Percentiles rank a stretch among this genome's conserved stretches.
Evolutionary conservation across 305 asterid genomes (phyloP).

Genomic region (Petunia hybrid): DNA sequence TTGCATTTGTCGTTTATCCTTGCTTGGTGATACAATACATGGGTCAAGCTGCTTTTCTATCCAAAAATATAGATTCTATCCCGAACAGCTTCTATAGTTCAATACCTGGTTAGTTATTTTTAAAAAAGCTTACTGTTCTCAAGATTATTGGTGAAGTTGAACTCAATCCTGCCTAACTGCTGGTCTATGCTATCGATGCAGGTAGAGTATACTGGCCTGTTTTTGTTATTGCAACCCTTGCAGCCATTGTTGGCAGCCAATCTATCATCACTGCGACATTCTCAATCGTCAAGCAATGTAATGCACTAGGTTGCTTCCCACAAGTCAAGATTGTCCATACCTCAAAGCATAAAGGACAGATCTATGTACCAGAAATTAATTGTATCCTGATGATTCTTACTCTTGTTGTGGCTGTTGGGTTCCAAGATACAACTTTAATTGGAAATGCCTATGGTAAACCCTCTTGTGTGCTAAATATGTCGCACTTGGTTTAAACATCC

Average conservation of each 20-base stretch:
- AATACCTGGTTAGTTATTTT: slow-evolving; percentile 73
- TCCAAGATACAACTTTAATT: slow-evolving; percentile 58
- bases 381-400: slow-evolving; percentile 90
- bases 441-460: slow-evolving; percentile 91
- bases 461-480: slow-evolving; percentile 20
- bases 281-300: slow-evolving; percentile 72
- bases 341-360: slow-evolving; percentile 84
- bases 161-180: neutral
- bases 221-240: slow-evolving; percentile 66
- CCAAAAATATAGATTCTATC: slow-evolving; percentile 64
- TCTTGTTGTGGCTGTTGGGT: slow-evolving; percentile 74
- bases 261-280: slow-evolving; percentile 79
- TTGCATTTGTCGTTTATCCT: slow-evolving; percentile 78
- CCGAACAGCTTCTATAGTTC: slow-evolving; percentile 80
- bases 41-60: slow-evolving; percentile 98
- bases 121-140: neutral
- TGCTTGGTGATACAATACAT: slow-evolving; percentile 94
- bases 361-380: slow-evolving; percentile 81
- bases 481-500: neutral
- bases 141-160: slow-evolving; percentile 12
- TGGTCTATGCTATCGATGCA: slow-evolving; percentile 45
- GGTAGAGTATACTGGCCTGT: slow-evolving; percentile 73
- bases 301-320: slow-evolving; percentile 72
- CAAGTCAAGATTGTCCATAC: slow-evolving; percentile 85
- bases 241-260: slow-evolving; percentile 73